A percentile compares a stretch with the other conserved stretches of the same genome.
These are phyloP conservation scores for Fusarium vanettenii DNA, from an alignment of 2,329 filamentous ascomycete genomes.

Conservation along the genomic window DNA sequence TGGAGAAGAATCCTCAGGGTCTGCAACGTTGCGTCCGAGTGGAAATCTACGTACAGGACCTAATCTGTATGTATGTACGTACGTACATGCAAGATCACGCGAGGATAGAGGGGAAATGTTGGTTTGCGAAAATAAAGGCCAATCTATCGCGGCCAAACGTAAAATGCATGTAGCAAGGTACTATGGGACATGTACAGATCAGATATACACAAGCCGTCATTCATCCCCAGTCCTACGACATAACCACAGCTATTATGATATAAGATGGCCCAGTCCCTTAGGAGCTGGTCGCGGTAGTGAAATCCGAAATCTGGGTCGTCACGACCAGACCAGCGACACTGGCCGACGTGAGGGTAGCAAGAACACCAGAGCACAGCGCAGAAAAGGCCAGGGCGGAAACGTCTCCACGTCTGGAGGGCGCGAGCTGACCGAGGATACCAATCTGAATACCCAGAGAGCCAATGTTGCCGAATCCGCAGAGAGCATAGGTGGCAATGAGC, in stretches of 20 bases:
- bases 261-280: neutral
- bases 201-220: neutral
- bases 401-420: conserved; percentile 78
- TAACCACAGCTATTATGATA: neutral
- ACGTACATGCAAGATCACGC: neutral
- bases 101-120: neutral
- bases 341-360: conserved; percentile 83
- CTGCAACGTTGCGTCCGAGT: neutral
- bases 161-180: neutral
- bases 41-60: neutral
- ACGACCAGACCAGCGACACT: conserved; percentile 82
- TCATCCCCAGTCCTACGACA: neutral
- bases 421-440: conserved; percentile 85
- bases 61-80: neutral
- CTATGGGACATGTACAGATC: neutral
- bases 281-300: conserved; percentile 3
- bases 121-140: neutral
- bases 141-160: neutral
- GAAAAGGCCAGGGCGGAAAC: conserved; percentile 81
- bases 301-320: conserved; percentile 56
- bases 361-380: conserved; percentile 80
- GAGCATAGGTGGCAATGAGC: conserved; percentile 87
- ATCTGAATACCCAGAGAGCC: conserved; percentile 91
- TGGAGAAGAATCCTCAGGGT: neutral
- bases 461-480: conserved; percentile 88